Evolutionary conservation across 495 filamentous ascomycete genomes (phyloP), one percentile per base, ranked within the genome.

Genomic region (Aspergillus olivimuriae): DNA sequence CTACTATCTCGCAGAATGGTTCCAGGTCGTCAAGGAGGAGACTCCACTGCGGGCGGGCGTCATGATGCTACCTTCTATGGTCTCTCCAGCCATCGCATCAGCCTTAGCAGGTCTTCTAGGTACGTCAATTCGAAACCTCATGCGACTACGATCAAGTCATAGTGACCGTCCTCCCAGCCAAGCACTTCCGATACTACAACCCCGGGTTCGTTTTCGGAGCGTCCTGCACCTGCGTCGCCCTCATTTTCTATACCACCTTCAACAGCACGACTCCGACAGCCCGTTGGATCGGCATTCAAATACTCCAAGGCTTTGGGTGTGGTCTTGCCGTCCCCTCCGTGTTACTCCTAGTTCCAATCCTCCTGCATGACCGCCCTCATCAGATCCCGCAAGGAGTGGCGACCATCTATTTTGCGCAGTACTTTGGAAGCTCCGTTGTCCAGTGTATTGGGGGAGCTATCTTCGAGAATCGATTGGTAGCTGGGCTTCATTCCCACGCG

Each of bases 261-360:
- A 39, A 19, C n/a, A 46, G 72, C 22, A 74, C 70, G 16, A 40
- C 41, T 6, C 63, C 69, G 1, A 47, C 65, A 4, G 42, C 15
- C n/a, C 17, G 47, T 5, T 58, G 61, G 48, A 46, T 65, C 23
- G 52, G 50, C 0, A 66, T 55, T 48, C 49, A 61, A 19, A 43
- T 56, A 19, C 19, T 68, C 24, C 51, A 59, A 14, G 66, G 67
- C 16, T 45, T 68, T 18, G 68, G 57, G 0, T 31, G 47, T 16
- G 65, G 65, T 0, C 64, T 78, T 15, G 81, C 80, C 30, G 74
- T 80, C 66, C 81, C 85, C 56, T 74, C 78, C 26, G 60, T 75
- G 1, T 62, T 70, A 28, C 72, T 84, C 23, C 75, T 73, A 2
- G 76, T 77, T 4, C 80, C 83, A 45, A 68, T 75, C 4, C 65